Evolutionary conservation across 1,139 yeast genomes (phyloP).

Genomic region (Candida sanyaensis): DNA sequence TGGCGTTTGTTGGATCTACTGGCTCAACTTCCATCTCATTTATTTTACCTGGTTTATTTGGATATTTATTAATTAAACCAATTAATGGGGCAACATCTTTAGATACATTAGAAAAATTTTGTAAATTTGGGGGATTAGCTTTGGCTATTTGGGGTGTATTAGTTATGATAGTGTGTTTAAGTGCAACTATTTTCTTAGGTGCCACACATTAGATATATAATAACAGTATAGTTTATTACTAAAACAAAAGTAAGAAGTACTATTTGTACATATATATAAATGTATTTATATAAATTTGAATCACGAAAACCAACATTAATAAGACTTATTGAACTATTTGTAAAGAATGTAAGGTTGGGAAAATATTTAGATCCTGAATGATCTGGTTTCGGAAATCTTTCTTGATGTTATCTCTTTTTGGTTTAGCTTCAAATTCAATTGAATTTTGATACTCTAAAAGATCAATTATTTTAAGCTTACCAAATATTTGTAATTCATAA

Average conservation of each 20-base stretch:
- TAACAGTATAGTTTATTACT: neutral
- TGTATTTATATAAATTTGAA: no score
- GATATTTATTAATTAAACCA: slow-evolving; percentile 63
- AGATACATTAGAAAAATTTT: slow-evolving; percentile 38
- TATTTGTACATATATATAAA: no score
- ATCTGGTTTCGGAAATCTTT: neutral
- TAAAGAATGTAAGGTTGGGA: neutral
- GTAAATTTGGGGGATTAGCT: slow-evolving; percentile 60
- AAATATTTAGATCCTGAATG: slow-evolving; percentile 1
- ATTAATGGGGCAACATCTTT: slow-evolving; percentile 30
- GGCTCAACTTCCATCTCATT: slow-evolving; percentile 94
- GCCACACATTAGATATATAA: slow-evolving; percentile 40
- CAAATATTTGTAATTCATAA: slow-evolving; percentile 13
- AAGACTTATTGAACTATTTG: neutral
- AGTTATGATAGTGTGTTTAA: slow-evolving; percentile 78
- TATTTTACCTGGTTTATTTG: slow-evolving; percentile 89
- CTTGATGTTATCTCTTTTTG: neutral
- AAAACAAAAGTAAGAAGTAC: neutral
- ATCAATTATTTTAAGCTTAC: slow-evolving; percentile 2
- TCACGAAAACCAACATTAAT: neutral
- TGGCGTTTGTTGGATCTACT: slow-evolving; percentile 93
- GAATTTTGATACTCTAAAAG: slow-evolving; percentile 2
- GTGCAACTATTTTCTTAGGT: slow-evolving; percentile 70
- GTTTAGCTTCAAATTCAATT: slow-evolving; percentile 2
- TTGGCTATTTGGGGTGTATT: slow-evolving; percentile 73